Percentiles rank a stretch among this genome's conserved stretches.
These are phyloP conservation scores for Phyllosticta paracitricarpa DNA, from an alignment of 2,329 filamentous ascomycete genomes.

Conservation along the genomic window DNA sequence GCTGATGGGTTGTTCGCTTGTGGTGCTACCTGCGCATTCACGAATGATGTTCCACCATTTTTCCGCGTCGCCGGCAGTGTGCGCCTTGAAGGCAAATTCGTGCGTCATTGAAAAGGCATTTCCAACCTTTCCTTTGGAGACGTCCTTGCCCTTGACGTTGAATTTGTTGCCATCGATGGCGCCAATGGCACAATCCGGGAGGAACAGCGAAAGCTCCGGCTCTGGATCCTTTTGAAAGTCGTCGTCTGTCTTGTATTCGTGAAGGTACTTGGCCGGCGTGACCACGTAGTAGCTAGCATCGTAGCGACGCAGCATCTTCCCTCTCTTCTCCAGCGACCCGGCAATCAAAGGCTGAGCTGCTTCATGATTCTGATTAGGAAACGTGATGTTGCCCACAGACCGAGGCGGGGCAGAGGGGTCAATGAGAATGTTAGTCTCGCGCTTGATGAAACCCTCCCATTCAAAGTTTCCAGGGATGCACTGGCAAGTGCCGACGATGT, in stretches of 20 bases:
- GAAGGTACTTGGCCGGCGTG: constrained; percentile 76
- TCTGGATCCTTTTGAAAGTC: constrained; percentile 60
- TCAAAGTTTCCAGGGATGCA: constrained; percentile 77
- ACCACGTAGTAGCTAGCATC: constrained; percentile 81
- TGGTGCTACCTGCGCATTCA: constrained; percentile 44
- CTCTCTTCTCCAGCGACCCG: constrained; percentile 82
- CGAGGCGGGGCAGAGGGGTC: constrained; percentile 67
- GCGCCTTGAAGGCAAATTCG: constrained; percentile 81
- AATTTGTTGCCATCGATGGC: constrained; percentile 70
- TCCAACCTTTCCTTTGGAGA: constrained; percentile 63
- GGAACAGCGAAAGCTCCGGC: constrained; percentile 81
- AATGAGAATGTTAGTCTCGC: constrained; percentile 62
- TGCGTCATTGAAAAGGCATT: constrained; percentile 71
- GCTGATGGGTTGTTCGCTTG: constrained; percentile 29
- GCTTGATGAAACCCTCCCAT: constrained; percentile 74
- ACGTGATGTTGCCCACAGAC: constrained; percentile 61
- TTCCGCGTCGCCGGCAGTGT: constrained; percentile 66
- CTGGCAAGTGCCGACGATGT: constrained; percentile 70
- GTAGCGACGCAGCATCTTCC: constrained; percentile 74
- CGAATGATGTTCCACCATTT: constrained; percentile 75
- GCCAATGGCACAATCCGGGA: constrained; percentile 80
- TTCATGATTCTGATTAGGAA: constrained; percentile 79
- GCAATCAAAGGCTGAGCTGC: constrained; percentile 77
- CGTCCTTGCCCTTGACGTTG: constrained; percentile 90
- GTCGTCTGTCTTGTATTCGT: constrained; percentile 94